Conservation (phyloP, 108 stramenopile species). For the Licmophora abbreviata region DNA sequence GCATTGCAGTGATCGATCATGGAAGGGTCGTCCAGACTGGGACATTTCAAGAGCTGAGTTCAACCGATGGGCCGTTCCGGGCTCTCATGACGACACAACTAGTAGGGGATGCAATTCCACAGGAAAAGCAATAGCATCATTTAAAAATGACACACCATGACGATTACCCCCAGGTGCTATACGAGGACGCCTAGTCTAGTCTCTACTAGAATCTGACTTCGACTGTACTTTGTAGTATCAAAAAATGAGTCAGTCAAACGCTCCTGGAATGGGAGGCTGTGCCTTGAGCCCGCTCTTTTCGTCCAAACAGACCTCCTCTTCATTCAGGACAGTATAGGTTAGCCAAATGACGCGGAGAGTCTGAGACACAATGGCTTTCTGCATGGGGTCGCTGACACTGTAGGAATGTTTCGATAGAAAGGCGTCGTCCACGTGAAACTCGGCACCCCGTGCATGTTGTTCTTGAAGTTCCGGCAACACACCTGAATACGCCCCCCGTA, state of each 20-base stretch:
- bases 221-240: too few relatives aligned
- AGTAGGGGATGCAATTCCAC: too few relatives aligned
- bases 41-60: constrained; percentile 40
- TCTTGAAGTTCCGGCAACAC: neutral
- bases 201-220: too few relatives aligned
- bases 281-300: constrained; percentile 1
- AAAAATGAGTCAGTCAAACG: too few relatives aligned
- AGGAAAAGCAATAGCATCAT: too few relatives aligned
- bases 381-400: constrained; percentile 27
- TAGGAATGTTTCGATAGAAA: constrained; percentile 10
- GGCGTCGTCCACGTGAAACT: constrained; percentile 6
- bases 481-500: neutral
- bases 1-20: constrained; percentile 77
- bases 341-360: constrained; percentile 53
- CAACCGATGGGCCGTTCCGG: constrained; percentile 26
- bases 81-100: constrained; percentile 42
- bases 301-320: constrained; percentile 24
- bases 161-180: too few relatives aligned
- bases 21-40: constrained; percentile 80
- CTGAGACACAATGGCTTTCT: constrained; percentile 56
- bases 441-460: constrained; percentile 10
- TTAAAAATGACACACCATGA: too few relatives aligned
- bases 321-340: constrained; percentile 49
- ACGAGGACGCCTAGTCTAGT: too few relatives aligned
- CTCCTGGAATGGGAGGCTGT: neutral